A percentile compares a stretch with the other conserved stretches of the same genome.
Evolutionary conservation across 2,329 filamentous ascomycete species (phyloP).

Genomic region (Trichophaea hybrida): DNA sequence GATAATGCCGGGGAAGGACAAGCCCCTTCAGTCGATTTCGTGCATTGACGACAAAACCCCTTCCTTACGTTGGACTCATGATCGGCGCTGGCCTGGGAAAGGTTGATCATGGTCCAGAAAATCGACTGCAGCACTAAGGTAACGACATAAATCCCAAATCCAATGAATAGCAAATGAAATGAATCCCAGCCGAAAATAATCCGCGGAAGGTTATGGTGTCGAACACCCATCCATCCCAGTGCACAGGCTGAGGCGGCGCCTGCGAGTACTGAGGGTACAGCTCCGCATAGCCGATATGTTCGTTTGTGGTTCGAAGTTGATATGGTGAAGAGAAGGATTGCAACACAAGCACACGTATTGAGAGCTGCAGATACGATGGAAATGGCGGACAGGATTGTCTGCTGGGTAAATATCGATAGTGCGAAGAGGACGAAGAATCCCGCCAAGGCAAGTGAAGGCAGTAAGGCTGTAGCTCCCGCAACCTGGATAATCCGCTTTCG

Average conservation of each 20-base stretch:
- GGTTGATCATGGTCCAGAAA: slow-evolving; percentile 15
- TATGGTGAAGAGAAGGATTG: slow-evolving; percentile 13
- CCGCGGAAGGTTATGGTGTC: slow-evolving; percentile 12
- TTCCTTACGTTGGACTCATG: too few species aligned
- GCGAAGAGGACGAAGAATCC: slow-evolving; percentile 18
- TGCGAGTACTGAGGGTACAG: slow-evolving; percentile 13
- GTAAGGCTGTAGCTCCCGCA: slow-evolving; percentile 14
- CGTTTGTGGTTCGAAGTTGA: slow-evolving; percentile 5
- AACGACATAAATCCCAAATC: slow-evolving; percentile 16
- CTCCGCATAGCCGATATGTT: slow-evolving; percentile 9
- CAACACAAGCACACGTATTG: slow-evolving; percentile 11
- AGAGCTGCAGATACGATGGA: slow-evolving; percentile 13
- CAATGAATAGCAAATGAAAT: slow-evolving; percentile 13
- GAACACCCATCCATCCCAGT: slow-evolving; percentile 19
- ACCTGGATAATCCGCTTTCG: slow-evolving; percentile 10
- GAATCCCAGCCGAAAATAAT: slow-evolving; percentile 12
- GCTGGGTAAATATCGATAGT: slow-evolving; percentile 11
- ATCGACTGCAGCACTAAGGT: slow-evolving; percentile 16
- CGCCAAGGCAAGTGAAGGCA: slow-evolving; percentile 9
- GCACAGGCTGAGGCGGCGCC: slow-evolving; percentile 13
- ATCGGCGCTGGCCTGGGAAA: too few species aligned
- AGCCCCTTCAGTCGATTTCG: not conserved
- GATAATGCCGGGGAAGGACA: slow-evolving; percentile 4
- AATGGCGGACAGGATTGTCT: slow-evolving; percentile 8
- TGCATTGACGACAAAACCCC: too few species aligned